Conservation (phyloP, 345 rosid genomes). For the Eucalyptus regnans region DNA sequence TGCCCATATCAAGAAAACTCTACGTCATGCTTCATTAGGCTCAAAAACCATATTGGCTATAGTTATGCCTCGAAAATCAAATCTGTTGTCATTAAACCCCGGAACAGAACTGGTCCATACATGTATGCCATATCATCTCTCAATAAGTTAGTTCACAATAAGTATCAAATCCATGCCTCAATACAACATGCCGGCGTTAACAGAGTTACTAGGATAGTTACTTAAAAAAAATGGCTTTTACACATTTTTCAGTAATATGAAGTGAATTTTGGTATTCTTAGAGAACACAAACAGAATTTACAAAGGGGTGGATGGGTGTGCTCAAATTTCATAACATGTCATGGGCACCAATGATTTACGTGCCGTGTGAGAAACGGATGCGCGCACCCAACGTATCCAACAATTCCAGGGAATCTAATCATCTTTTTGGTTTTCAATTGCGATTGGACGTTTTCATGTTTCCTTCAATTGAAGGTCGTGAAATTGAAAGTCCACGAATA, state of each 20-base stretch:
- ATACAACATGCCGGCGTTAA: too few species aligned
- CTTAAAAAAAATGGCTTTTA: too few species aligned
- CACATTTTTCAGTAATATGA: not conserved
- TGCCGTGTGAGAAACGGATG: not conserved
- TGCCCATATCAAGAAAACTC: too few species aligned
- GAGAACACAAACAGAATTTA: not conserved
- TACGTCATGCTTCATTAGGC: too few species aligned
- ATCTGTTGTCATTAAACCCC: too few species aligned
- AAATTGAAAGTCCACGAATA: not conserved
- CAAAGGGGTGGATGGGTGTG: not conserved
- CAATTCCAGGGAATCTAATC: not conserved
- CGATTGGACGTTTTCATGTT: not conserved
- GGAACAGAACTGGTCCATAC: too few species aligned
- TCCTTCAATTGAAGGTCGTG: not conserved
- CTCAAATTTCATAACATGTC: not conserved
- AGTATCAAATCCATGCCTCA: not conserved
- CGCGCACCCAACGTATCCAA: not conserved
- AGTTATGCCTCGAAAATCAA: too few species aligned
- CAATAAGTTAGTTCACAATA: not conserved
- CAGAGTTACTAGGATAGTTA: too few species aligned
- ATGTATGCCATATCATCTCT: not conserved
- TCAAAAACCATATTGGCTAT: too few species aligned
- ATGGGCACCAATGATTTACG: accelerated
- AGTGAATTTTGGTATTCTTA: not conserved
- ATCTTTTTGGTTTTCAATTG: not conserved